Conservation (phyloP, 805 yeast genomes). For the Lipomyces chichibuensis region DNA sequence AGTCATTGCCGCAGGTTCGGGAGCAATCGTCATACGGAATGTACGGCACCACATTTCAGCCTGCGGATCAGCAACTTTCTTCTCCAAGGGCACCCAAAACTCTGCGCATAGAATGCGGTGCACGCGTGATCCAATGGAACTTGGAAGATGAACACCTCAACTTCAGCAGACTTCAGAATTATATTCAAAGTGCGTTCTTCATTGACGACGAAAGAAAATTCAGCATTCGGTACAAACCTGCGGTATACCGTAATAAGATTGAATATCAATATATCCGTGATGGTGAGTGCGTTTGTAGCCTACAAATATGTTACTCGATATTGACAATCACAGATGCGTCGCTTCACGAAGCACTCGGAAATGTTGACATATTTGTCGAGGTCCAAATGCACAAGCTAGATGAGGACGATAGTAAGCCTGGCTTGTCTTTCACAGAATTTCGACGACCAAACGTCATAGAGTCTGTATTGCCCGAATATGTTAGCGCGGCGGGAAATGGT, state of each 20-base stretch:
- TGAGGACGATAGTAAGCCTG: neutral
- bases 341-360: constrained; percentile 16
- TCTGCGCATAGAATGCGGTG: constrained; percentile 26
- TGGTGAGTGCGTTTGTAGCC: constrained; percentile 1
- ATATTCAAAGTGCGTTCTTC: constrained; percentile 29
- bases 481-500: neutral
- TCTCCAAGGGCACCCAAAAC: constrained; percentile 1
- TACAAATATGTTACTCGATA: neutral
- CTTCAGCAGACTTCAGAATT: constrained; percentile 22
- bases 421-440: neutral
- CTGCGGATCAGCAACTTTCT: neutral
- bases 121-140: constrained; percentile 23
- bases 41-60: neutral
- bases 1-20: neutral
- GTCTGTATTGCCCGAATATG: neutral
- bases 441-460: neutral
- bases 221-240: constrained; percentile 11
- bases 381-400: constrained; percentile 3
- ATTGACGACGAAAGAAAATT: constrained; percentile 16
- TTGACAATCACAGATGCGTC: constrained; percentile 12
- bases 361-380: constrained; percentile 20
- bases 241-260: neutral
- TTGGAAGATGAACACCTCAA: constrained; percentile 23
- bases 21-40: neutral
- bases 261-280: constrained; percentile 2